phyloP scores from a whole-genome alignment of 1,284 basidiomycete species.

The Cryptococcus deneoformans region DNA sequence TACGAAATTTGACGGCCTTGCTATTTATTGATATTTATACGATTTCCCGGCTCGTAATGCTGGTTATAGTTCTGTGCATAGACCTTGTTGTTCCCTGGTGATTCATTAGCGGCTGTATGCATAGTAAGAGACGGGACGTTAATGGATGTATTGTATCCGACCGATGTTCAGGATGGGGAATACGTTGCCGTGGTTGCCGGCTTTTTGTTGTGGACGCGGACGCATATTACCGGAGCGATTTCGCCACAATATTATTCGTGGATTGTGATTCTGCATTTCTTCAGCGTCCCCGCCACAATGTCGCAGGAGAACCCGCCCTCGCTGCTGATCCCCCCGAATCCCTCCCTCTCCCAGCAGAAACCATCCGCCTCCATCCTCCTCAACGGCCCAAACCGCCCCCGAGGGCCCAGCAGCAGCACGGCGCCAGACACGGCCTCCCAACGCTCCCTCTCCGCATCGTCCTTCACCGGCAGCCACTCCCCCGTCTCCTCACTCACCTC shows the following conservation, averaged over 20 bases:
- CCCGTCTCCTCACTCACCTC: background rate
- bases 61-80: too few relatives aligned
- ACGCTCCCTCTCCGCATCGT: background rate
- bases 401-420: background rate
- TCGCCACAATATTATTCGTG: background rate
- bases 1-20: too few relatives aligned
- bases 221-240: background rate
- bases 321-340: conserved; percentile 25
- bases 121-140: too few relatives aligned
- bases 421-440: conserved; percentile 2
- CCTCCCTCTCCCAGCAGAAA: conserved; percentile 15
- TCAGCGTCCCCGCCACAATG: conserved; percentile 5
- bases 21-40: too few relatives aligned
- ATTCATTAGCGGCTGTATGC: too few relatives aligned
- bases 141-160: too few relatives aligned
- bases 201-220: background rate
- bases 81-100: too few relatives aligned
- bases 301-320: conserved; percentile 7
- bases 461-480: background rate
- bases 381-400: conserved; percentile 17
- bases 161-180: too few relatives aligned
- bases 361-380: conserved; percentile 28
- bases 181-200: background rate
- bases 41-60: too few relatives aligned
- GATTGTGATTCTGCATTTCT: too few relatives aligned